These are phyloP conservation scores for Ustilaginoidea virens DNA, from an alignment of 2,329 filamentous ascomycete genomes.

Conservation along the genomic window DNA sequence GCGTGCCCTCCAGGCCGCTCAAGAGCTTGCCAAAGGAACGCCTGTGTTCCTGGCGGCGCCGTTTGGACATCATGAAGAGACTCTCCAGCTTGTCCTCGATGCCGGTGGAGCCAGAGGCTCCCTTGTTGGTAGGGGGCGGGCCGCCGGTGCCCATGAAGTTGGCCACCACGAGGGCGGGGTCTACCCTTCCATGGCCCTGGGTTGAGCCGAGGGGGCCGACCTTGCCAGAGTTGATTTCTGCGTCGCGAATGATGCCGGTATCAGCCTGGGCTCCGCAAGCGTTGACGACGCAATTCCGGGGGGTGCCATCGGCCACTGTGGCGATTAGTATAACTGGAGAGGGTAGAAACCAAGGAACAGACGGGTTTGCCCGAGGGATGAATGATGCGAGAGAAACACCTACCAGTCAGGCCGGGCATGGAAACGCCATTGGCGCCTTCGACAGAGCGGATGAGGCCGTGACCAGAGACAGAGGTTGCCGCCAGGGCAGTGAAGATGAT, in stretches of 20 bases:
- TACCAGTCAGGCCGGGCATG: constrained; percentile 39
- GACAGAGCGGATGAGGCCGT: constrained; percentile 41
- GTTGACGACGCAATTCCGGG: constrained; percentile 47
- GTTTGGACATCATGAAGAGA: too few relatives aligned
- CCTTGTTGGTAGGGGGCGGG: constrained; percentile 21
- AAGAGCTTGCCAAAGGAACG: constrained; percentile 14
- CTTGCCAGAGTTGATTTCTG: constrained; percentile 37
- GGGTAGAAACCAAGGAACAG: too few relatives aligned
- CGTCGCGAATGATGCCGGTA: constrained; percentile 49
- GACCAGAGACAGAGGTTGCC: constrained; percentile 31
- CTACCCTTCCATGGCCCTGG: constrained; percentile 39
- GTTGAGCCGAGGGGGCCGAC: constrained; percentile 46
- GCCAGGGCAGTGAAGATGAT: constrained; percentile 17
- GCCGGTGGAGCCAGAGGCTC: constrained; percentile 20
- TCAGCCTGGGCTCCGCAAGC: constrained; percentile 50
- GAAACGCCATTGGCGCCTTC: constrained; percentile 43
- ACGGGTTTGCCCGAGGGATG: background rate
- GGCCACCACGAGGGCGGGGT: constrained; percentile 38
- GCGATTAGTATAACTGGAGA: too few relatives aligned
- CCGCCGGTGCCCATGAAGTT: constrained; percentile 38
- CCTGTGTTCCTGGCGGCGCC: constrained; percentile 4
- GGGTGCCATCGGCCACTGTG: constrained; percentile 48
- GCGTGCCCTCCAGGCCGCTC: constrained; percentile 7
- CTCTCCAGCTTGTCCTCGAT: constrained; percentile 26
- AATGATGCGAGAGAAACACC: constrained; percentile 3